Evolutionary conservation across 208 protist species (phyloP), one percentile per base, ranked within the genome.

Genomic region (Trypanosoma boissoni): DNA sequence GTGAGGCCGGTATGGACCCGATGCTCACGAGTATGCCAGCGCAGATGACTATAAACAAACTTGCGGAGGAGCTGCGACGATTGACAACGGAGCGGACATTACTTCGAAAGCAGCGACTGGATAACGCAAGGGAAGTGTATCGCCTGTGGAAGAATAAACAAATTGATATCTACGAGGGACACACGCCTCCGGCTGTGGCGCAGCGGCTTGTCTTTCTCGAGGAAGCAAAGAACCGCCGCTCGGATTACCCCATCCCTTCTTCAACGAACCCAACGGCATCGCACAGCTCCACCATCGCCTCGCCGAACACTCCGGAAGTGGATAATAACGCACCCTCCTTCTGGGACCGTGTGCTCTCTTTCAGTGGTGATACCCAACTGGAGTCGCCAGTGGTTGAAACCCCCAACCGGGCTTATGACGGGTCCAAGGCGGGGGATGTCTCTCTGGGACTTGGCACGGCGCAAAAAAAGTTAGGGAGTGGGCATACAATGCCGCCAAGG

Each of bases 101-200:
- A 20, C 48, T 91, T 0, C 78, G 80, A 27, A 72, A 74, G 14
- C 79, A 88, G 55, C 75, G 89, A 16, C 41, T 64, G 8, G 83
- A 89, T 32, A 95, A 92, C 36, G 83, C 89, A 4, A 85, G 83
- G 64, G 68, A 78, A 50, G 72, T 89, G 18, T 93, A 92, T 64
- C 74, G 82, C 7, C 50, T 95, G 9, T 95, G 89, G 86, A 70
- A 70, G 1, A 80, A 84, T n/a, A 51, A 62, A 34, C 70, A 80
- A 57, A 87, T 92, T 44, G 86, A 95, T 49, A 79, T 93, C 36
- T 73, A 78, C 48, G 70, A 82, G 36, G 76, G 76, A 12, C 76
- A 81, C 50, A 26, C 70, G 2, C 16, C 74, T 9, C 81, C 81
- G 27, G 41, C 55, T 18, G n/a, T 45, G 18, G 48, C 45, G 28